These are phyloP conservation scores for Aspergillus unguis DNA, from an alignment of 2,329 filamentous ascomycete species.

Conservation along the genomic window DNA sequence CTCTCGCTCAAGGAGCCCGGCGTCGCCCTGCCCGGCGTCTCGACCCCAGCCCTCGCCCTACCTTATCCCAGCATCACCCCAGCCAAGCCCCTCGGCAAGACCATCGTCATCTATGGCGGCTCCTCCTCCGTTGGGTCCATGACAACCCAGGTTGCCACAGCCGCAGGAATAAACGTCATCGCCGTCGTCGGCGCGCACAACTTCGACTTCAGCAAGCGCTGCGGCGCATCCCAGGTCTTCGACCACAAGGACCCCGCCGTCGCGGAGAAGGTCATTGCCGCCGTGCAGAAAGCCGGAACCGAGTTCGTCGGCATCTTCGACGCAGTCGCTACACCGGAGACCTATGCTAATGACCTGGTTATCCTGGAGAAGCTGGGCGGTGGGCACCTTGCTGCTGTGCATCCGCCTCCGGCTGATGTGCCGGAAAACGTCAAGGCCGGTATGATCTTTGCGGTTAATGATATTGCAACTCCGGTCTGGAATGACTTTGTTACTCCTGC, in stretches of 20 bases:
- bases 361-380: conserved; percentile 16
- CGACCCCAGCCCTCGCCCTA: conserved; percentile 24
- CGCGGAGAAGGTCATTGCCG: conserved; percentile 25
- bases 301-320: conserved; percentile 13
- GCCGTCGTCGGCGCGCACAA: conserved; percentile 38
- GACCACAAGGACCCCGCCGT: conserved; percentile 36
- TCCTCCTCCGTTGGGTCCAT: conserved; percentile 44
- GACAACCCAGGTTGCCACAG: conserved; percentile 42
- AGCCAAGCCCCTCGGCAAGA: conserved; percentile 14
- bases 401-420: conserved; percentile 6
- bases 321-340: conserved; percentile 5
- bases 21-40: conserved; percentile 1
- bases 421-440: conserved; percentile 7
- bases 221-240: conserved; percentile 38
- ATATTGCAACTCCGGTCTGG: conserved; percentile 28
- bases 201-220: conserved; percentile 31
- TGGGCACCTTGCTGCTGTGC: conserved; percentile 5
- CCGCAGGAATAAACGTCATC: conserved; percentile 39
- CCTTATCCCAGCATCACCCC: conserved; percentile 22
- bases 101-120: conserved; percentile 46
- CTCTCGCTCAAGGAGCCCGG: conserved; percentile 17
- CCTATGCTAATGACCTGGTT: conserved; percentile 1
- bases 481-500: conserved; percentile 27
- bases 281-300: conserved; percentile 16
- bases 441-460: conserved; percentile 15